Conservation (phyloP, 1,139 yeast genomes). For the Kodamaea sp. region DNA sequence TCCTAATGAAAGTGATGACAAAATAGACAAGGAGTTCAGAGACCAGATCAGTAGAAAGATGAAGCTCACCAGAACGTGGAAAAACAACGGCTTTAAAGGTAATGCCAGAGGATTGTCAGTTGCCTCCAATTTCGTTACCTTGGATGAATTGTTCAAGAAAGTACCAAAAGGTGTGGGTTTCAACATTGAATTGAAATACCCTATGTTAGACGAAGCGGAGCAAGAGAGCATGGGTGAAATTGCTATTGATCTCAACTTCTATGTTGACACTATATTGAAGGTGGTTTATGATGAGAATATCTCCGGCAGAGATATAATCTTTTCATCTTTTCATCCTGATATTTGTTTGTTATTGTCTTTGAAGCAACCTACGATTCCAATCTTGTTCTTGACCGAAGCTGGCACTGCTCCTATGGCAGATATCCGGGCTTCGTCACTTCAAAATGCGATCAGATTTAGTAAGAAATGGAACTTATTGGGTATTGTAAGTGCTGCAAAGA, state of each 20-base stretch:
- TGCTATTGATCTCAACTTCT: conserved; percentile 80
- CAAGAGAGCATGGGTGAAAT: conserved; percentile 84
- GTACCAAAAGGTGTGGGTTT: conserved; percentile 86
- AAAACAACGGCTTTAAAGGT: conserved; percentile 85
- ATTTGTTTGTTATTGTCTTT: conserved; percentile 80
- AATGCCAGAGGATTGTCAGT: conserved; percentile 87
- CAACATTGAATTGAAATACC: conserved; percentile 93
- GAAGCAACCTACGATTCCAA: conserved; percentile 92
- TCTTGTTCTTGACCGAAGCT: conserved; percentile 83
- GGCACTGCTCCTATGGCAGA: conserved; percentile 88
- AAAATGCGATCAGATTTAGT: conserved; percentile 89
- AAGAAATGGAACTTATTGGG: conserved; percentile 92
- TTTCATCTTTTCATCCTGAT: conserved; percentile 95
- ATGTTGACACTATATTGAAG: conserved; percentile 83
- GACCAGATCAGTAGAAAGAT: conserved; percentile 61
- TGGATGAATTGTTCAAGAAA: conserved; percentile 79
- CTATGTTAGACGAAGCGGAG: conserved; percentile 93
- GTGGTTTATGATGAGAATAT: conserved; percentile 75
- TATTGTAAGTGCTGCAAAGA: conserved; percentile 85
- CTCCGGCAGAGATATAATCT: conserved; percentile 80
- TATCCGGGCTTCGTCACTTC: conserved; percentile 82
- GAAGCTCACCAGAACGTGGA: conserved; percentile 86
- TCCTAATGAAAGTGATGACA: conserved; percentile 22
- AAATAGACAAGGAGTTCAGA: conserved; percentile 38
- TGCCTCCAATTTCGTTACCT: conserved; percentile 88